Conservation (phyloP, 2,329 filamentous ascomycete species). For the Fusarium brevicatenulatum region DNA sequence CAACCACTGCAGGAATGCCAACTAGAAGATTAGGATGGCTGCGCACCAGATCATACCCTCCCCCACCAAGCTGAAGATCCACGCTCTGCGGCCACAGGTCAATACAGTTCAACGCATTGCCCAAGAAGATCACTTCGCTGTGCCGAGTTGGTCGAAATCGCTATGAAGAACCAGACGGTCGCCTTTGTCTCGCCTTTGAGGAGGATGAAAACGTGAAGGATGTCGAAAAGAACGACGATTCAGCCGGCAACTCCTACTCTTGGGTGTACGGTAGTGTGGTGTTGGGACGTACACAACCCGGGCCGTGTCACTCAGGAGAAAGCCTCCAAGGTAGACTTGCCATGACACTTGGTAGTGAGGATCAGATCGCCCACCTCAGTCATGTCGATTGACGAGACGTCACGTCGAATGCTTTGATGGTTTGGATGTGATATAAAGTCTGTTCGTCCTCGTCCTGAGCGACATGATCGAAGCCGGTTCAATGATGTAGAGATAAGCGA, state of each 20-base stretch:
- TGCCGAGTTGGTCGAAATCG: fast-evolving
- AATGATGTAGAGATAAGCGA: too few relatives aligned
- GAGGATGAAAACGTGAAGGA: fast-evolving
- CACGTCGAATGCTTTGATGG: neutral
- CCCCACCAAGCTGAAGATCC: neutral
- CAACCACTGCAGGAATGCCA: neutral
- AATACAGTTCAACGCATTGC: fast-evolving
- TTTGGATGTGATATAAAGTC: fast-evolving
- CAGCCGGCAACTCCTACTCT: neutral
- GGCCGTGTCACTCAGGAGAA: neutral
- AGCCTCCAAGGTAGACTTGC: constrained; percentile 7
- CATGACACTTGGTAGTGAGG: neutral
- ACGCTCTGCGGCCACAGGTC: neutral
- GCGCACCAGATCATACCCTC: fast-evolving
- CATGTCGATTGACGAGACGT: neutral
- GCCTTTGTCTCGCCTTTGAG: fast-evolving
- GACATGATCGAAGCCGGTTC: too few relatives aligned
- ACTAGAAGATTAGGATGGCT: neutral
- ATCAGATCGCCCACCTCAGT: neutral
- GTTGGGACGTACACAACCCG: neutral
- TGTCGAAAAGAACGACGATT: neutral
- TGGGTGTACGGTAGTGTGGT: fast-evolving
- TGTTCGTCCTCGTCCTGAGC: neutral
- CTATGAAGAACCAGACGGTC: neutral
- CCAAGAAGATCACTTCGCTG: fast-evolving